Base-by-base conservation (phyloP, 176 grass and related monocot genomes). In the Poa pratensis region DNA sequence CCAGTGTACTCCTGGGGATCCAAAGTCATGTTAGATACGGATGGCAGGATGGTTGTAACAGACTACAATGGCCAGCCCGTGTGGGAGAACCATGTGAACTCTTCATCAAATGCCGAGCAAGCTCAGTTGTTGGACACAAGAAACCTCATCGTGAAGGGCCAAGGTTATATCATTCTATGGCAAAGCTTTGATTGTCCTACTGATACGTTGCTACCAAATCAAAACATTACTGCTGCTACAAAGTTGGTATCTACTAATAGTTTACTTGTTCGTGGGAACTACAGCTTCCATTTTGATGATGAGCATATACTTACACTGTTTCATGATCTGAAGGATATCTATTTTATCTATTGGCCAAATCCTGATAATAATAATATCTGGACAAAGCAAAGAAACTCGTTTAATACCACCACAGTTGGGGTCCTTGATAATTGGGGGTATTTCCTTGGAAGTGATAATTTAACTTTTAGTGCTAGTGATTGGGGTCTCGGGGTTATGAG, bases 301-400 rank as follows among this genome's bases (percentile, higher is more conserved):
- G 5, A 78, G 17, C 30, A 88, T 37, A 5, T 82, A 3, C 77
- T 88, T 11, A 5, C 77, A 23, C 26, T 91, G 3, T 82, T 91
- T 51, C 49, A 85, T 11, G 78, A 85, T 63, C 72, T 70, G 49
- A 60, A 87, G 7, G 79, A 75, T 2, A 67, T 86, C 30, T 86
- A 83, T 37, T 88, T 77, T 45, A 83, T 88, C 9, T 92, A 86
- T 27, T 92, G 86, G 90, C 86, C 90, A 55, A 9, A 57, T 58
- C 77, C 86, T 5, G 0, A 20, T 11, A 8, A 2, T 11, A 8
- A 2, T 7, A 72, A 18, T 37, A 7, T 73, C 1, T 82, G 86
- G 82, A 14, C 0, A 45, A 85, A 88, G 24, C 0, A 76, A 14
- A 76, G 78, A 67, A 76, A 0, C 0, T 14, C 11, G 0, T 81